These are phyloP conservation scores for Magnusiomyces ingens DNA, from an alignment of 1,139 yeast species.

Conservation along the genomic window DNA sequence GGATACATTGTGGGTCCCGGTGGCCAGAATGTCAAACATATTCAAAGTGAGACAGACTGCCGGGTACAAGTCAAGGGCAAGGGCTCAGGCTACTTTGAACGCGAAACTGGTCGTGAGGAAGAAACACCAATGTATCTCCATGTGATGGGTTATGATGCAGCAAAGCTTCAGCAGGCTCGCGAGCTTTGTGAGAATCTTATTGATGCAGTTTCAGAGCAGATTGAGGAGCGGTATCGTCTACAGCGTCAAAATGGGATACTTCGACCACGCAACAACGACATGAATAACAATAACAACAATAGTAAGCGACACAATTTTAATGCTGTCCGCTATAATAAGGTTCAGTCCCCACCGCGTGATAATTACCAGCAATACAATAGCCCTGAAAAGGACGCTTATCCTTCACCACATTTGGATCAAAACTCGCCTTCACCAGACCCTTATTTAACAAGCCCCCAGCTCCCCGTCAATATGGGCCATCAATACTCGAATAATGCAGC, in stretches of 20 bases:
- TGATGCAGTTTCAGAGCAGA: constrained; percentile 28
- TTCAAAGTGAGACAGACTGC: constrained; percentile 32
- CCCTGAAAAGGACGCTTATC: neutral
- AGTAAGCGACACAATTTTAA: neutral
- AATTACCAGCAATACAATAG: neutral
- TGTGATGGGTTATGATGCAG: constrained; percentile 27
- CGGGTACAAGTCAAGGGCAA: constrained; percentile 35
- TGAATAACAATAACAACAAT: neutral
- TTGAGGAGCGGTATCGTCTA: constrained; percentile 16
- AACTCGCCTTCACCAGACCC: constrained; percentile 4
- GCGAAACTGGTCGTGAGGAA: constrained; percentile 30
- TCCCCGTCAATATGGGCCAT: neutral
- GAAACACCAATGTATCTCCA: constrained; percentile 32
- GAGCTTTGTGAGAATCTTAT: constrained; percentile 32
- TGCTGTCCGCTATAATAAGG: neutral
- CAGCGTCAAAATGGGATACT: constrained; percentile 7
- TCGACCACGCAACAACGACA: neutral
- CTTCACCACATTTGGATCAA: neutral
- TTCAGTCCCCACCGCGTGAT: neutral
- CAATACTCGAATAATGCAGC: constrained; percentile 11
- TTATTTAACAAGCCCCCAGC: constrained; percentile 1
- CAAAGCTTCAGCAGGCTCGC: constrained; percentile 28
- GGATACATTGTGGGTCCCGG: constrained; percentile 33
- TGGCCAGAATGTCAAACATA: constrained; percentile 37
- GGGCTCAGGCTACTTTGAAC: constrained; percentile 34